Percentiles rank a stretch among this genome's conserved stretches.
Conservation (phyloP, 2,329 filamentous ascomycete species). For the Sclerotiophoma versabilis region DNA sequence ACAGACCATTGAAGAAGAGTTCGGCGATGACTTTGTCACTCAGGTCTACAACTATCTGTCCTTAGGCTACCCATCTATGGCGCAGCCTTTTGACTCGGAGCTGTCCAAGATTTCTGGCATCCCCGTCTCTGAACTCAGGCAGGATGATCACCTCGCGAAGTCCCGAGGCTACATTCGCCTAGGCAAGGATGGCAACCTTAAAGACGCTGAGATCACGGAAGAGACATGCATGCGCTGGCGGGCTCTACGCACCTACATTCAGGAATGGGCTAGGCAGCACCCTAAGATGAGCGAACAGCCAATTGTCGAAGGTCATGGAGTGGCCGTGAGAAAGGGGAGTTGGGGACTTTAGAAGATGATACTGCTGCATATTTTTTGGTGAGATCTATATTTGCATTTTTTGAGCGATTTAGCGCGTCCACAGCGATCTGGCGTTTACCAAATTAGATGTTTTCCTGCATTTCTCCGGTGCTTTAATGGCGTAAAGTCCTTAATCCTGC, state of each 20-base stretch:
- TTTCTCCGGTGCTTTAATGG: neutral
- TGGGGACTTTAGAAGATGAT: conserved; percentile 50
- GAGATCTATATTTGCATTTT: conserved; percentile 18
- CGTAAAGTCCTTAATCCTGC: neutral
- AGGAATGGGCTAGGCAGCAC: conserved; percentile 89
- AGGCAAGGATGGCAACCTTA: conserved; percentile 54
- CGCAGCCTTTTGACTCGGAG: conserved; percentile 83
- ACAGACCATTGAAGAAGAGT: conserved; percentile 67
- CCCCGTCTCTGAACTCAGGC: conserved; percentile 70
- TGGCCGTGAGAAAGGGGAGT: conserved; percentile 56
- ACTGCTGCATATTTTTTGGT: neutral
- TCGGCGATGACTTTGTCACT: conserved; percentile 83
- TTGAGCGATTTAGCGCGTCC: conserved; percentile 29
- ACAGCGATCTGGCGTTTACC: conserved; percentile 16
- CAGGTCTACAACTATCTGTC: conserved; percentile 98
- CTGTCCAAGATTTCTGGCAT: conserved; percentile 81
- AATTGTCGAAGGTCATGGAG: conserved; percentile 49
- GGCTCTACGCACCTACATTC: conserved; percentile 82
- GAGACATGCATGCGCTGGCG: conserved; percentile 77
- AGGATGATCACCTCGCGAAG: conserved; percentile 71
- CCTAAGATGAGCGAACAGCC: conserved; percentile 65
- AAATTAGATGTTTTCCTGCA: neutral
- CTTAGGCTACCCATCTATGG: conserved; percentile 86
- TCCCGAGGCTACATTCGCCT: conserved; percentile 76
- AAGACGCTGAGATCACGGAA: conserved; percentile 59